A percentile compares a stretch with the other conserved stretches of the same genome.
phyloP scores from a whole-genome alignment of 1,284 basidiomycete genomes.

The Ganoderma multipileum region DNA sequence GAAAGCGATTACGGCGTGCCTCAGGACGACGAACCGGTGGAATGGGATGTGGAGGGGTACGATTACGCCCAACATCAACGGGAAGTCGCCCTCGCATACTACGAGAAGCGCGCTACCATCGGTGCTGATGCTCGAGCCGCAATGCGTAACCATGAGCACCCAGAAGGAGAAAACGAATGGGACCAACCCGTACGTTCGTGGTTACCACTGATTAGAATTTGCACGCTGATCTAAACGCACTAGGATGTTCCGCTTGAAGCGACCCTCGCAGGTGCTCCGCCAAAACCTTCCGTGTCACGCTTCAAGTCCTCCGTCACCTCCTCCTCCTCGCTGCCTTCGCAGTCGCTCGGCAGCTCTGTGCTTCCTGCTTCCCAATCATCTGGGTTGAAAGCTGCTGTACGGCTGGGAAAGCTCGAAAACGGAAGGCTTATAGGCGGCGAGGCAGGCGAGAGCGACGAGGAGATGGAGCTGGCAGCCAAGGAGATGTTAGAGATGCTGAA shows the following conservation, averaged over 20 bases:
- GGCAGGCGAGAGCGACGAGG: conserved; percentile 62
- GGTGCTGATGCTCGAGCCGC: conserved; percentile 58
- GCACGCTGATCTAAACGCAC: background rate
- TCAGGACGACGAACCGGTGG: conserved; percentile 39
- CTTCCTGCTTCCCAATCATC: conserved; percentile 59
- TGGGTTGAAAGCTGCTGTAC: conserved; percentile 61
- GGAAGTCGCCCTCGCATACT: conserved; percentile 76
- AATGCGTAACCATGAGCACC: conserved; percentile 55
- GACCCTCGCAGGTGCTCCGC: conserved; percentile 42
- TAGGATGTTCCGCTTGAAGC: conserved; percentile 52
- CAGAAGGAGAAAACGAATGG: conserved; percentile 47
- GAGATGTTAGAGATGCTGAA: conserved; percentile 63
- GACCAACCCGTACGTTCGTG: conserved; percentile 51
- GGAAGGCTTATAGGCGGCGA: conserved; percentile 61
- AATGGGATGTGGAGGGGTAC: conserved; percentile 60
- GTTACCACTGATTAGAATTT: background rate
- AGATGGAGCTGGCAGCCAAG: conserved; percentile 50
- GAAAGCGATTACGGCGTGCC: conserved; percentile 39
- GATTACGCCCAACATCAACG: conserved; percentile 72
- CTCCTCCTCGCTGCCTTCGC: conserved; percentile 37
- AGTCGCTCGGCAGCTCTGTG: conserved; percentile 53
- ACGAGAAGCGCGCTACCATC: conserved; percentile 63
- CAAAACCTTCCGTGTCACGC: conserved; percentile 61
- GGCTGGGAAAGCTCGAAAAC: conserved; percentile 66
- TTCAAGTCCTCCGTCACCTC: conserved; percentile 64